Evolutionary conservation across 345 rosid genomes (phyloP).

Genomic region (Cardamine resedifolia): DNA sequence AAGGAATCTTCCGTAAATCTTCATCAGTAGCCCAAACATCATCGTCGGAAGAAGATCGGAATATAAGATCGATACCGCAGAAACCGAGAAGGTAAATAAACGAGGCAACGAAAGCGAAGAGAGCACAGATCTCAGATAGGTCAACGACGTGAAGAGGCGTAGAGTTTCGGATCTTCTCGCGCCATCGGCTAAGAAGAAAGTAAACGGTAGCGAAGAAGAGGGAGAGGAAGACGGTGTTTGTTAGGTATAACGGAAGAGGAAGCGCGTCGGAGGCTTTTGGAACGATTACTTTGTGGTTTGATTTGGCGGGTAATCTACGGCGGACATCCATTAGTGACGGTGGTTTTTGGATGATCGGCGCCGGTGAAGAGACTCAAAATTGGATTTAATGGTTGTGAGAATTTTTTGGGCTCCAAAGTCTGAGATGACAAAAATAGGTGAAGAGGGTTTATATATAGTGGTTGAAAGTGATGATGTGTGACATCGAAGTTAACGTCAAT

Average conservation of each 20-base stretch:
- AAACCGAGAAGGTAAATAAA: constrained; percentile 42
- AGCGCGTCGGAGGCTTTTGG: constrained; percentile 46
- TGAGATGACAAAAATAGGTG: not conserved
- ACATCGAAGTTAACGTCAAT: constrained; percentile 1
- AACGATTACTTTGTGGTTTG: not conserved
- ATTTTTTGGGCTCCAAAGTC: not conserved
- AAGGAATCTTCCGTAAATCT: constrained; percentile 43
- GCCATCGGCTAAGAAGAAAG: constrained; percentile 56
- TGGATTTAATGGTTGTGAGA: not conserved
- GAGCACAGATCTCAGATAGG: constrained; percentile 44
- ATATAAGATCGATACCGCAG: constrained; percentile 35
- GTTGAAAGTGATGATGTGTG: not conserved
- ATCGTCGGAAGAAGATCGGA: constrained; percentile 33
- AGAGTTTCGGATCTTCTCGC: constrained; percentile 45
- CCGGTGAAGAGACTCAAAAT: constrained; percentile 6
- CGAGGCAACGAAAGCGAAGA: constrained; percentile 37
- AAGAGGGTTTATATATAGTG: not conserved
- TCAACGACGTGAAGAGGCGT: constrained; percentile 42
- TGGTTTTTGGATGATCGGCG: not conserved
- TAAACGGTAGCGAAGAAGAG: constrained; percentile 55
- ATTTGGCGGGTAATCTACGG: constrained; percentile 20
- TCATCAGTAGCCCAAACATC: constrained; percentile 54
- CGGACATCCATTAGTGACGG: constrained; percentile 30
- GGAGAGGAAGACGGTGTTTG: constrained; percentile 47
- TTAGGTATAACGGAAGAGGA: constrained; percentile 47